Percentiles rank a stretch among this genome's conserved stretches.
Evolutionary conservation across 2,329 filamentous ascomycete genomes (phyloP).

Genomic region (Cytospora schulzeri): DNA sequence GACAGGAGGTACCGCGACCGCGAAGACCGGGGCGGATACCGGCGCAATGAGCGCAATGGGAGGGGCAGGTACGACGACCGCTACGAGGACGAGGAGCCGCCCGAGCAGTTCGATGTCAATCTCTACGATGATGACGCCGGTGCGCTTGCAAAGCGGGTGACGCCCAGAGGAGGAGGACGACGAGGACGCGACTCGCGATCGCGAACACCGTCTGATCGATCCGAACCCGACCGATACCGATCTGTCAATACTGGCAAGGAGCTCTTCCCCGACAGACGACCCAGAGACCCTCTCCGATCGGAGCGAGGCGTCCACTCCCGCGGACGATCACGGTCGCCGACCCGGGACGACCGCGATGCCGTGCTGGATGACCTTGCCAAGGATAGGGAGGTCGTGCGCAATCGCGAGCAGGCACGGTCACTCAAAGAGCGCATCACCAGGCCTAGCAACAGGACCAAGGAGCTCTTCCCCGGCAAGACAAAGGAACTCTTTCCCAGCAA

Average conservation of each 20-base stretch:
- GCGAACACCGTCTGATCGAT: conserved; percentile 24
- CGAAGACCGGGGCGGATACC: conserved; percentile 43
- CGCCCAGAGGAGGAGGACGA: background rate
- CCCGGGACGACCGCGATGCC: conserved; percentile 45
- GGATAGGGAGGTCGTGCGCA: conserved; percentile 37
- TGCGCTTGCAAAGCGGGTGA: conserved; percentile 38
- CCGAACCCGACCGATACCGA: conserved; percentile 33
- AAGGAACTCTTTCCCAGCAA: conserved; percentile 63
- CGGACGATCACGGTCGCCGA: conserved; percentile 56
- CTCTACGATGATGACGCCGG: conserved; percentile 77
- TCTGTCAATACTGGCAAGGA: conserved; percentile 58
- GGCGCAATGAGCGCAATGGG: conserved; percentile 44
- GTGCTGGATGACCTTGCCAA: conserved; percentile 36
- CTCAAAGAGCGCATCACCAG: conserved; percentile 46
- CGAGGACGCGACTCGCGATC: conserved; percentile 25
- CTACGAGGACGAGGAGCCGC: conserved; percentile 59
- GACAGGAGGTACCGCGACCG: conserved; percentile 58
- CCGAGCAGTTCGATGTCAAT: conserved; percentile 63
- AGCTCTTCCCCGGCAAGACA: conserved; percentile 59
- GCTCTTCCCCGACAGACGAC: conserved; percentile 56
- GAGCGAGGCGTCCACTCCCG: conserved; percentile 39
- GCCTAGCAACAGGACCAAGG: conserved; percentile 51
- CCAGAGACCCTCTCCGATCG: conserved; percentile 29
- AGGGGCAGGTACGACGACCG: conserved; percentile 60
- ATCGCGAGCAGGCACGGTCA: conserved; percentile 47